Evolutionary conservation across 805 yeast genomes (phyloP).

Genomic region (Myxozyma sirexii): DNA sequence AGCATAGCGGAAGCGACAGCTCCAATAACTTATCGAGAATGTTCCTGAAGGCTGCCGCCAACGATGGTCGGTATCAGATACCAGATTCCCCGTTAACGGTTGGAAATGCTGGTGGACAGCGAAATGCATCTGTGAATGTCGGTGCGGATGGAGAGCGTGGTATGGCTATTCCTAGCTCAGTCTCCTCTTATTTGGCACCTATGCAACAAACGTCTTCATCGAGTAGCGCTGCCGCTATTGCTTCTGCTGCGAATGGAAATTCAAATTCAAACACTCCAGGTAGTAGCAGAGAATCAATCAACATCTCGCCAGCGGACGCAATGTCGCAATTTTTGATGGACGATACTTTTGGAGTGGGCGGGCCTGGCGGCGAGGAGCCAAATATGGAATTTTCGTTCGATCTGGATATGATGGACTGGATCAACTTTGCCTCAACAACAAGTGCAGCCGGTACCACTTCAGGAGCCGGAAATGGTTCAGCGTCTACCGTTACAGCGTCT

Average conservation of each 20-base stretch:
- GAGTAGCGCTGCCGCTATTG: background rate
- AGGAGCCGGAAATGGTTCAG: background rate
- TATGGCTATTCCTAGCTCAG: constrained; percentile 21
- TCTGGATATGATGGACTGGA: constrained; percentile 35
- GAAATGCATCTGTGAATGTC: constrained; percentile 8
- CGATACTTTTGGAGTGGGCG: constrained; percentile 30
- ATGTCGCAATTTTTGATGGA: constrained; percentile 35
- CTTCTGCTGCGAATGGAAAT: constrained; percentile 4
- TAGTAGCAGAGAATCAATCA: constrained; percentile 15
- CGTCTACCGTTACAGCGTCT: constrained; percentile 5
- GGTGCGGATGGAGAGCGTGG: constrained; percentile 23
- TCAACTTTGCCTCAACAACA: constrained; percentile 27
- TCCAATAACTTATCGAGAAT: constrained; percentile 28
- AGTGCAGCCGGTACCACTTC: background rate
- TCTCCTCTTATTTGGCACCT: constrained; percentile 12
- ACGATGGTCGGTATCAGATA: constrained; percentile 32
- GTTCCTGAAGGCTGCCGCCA: constrained; percentile 34
- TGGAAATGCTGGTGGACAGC: background rate
- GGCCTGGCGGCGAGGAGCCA: constrained; percentile 17
- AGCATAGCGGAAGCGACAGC: constrained; percentile 21
- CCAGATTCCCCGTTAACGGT: constrained; percentile 29
- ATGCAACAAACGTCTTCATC: background rate
- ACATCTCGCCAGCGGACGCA: constrained; percentile 34
- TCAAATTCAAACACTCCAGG: background rate
- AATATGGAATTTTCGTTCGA: constrained; percentile 30